Evolutionary conservation across 441 rosid genomes (phyloP), one percentile per base, ranked within the genome.

Genomic region (Raphanus hybrid): DNA sequence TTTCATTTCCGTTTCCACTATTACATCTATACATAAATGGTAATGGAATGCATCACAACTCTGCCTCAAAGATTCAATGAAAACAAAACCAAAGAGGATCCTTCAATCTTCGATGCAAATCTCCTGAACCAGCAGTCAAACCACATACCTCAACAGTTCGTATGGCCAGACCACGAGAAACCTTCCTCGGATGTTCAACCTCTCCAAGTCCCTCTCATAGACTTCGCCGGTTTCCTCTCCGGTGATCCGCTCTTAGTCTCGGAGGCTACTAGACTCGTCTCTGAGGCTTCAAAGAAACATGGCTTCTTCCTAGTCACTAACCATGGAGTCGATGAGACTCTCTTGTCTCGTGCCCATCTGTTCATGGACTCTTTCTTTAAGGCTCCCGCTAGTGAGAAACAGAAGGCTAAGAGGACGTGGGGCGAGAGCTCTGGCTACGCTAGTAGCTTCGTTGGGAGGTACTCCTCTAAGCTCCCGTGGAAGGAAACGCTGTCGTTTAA

Each of bases 121-220:
- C 10, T 70, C 34, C 77, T 81, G 6, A 81, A 77, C 8, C 70
- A 18, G 23, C 66, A 79, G 52, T 20, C 79, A 45, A 67, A 66
- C 67, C 67, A 41, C 15, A 78, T 85, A 71, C 88, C 87, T n/a
- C 65, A 61, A 29, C 37, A 60, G 64, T 60, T n/a, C 77, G 43
- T 87, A 29, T 87, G 90, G 88, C 87, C 88, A 0, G 85, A 85
- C 78, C 76, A 81, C 6, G 86, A 87, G 27, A 83, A 79, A 26
- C 88, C 87, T 8, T 39, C 78, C 54, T 18, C 29, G 16, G 64
- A 76, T 5, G 71, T 78, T 4, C 84, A 83, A 3, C 78, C 78
- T 6, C 82, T 85, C 32, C 66, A 1, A 12, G 78, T 84, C 48
- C 88, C 90, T 14, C 59, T 80, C 12, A 65, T 84, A 6, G 84